These are phyloP conservation scores for Straminergon stramineum DNA, from an alignment of 225 moss, liverwort and hornwort species.

Conservation along the genomic window DNA sequence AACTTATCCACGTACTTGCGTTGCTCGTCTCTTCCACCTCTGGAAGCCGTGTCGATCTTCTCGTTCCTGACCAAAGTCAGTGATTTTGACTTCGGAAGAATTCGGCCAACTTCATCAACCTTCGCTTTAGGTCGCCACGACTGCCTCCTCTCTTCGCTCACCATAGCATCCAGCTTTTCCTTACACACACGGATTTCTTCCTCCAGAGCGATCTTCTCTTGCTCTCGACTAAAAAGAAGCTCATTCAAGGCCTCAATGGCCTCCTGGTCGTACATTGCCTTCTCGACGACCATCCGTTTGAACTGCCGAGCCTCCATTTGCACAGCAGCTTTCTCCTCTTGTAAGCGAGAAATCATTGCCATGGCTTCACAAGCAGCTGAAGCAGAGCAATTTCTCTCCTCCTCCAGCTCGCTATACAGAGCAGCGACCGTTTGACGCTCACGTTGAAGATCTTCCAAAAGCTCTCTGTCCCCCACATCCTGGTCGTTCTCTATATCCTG, in stretches of 20 bases:
- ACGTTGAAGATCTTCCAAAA: constrained; percentile 19
- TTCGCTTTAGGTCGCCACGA: background rate
- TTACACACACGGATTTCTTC: constrained; percentile 33
- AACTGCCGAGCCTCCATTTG: constrained; percentile 52
- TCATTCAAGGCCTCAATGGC: constrained; percentile 41
- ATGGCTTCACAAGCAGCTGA: constrained; percentile 47
- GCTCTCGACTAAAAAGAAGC: constrained; percentile 30
- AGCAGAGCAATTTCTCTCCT: constrained; percentile 38
- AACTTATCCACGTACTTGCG: constrained; percentile 7
- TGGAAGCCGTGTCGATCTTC: background rate
- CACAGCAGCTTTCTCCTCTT: constrained; percentile 48
- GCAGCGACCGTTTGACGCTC: constrained; percentile 30
- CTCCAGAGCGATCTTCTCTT: constrained; percentile 38
- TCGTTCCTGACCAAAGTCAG: background rate
- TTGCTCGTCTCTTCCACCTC: constrained; percentile 1
- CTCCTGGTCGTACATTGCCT: constrained; percentile 42
- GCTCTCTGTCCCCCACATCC: constrained; percentile 20
- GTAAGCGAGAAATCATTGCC: constrained; percentile 50
- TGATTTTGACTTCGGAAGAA: background rate
- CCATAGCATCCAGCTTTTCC: constrained; percentile 11
- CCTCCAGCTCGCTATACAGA: constrained; percentile 39
- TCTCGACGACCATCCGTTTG: constrained; percentile 43
- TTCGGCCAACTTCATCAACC: background rate
- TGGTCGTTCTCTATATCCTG: constrained; percentile 8
- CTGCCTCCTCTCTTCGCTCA: constrained; percentile 15